Conservation (phyloP, 805 yeast genomes). For the Yarrowia yakushimensis region DNA sequence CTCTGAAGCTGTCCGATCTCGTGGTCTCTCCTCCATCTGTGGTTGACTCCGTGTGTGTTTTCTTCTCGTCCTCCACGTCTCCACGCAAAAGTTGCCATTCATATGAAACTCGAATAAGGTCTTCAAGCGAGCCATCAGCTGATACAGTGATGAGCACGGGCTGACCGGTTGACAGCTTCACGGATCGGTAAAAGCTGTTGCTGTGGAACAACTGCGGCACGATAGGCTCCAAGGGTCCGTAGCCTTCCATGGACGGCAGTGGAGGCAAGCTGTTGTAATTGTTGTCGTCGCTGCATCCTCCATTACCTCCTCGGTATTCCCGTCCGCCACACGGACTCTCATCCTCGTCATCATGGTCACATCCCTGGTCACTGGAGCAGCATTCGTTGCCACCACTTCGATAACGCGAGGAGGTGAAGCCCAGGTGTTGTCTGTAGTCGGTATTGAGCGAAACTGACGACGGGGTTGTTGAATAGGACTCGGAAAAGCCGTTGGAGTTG, state of each 20-base stretch:
- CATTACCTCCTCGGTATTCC: neutral
- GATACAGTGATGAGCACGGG: constrained; percentile 31
- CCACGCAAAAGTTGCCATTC: constrained; percentile 28
- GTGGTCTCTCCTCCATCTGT: constrained; percentile 1
- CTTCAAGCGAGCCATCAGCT: constrained; percentile 30
- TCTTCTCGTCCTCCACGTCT: neutral
- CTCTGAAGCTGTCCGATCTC: constrained; percentile 1
- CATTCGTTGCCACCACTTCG: constrained; percentile 8
- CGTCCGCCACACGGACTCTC: constrained; percentile 14
- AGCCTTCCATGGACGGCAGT: constrained; percentile 29
- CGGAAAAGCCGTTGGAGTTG: constrained; percentile 8
- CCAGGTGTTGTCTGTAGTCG: constrained; percentile 21
- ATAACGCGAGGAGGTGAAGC: constrained; percentile 17
- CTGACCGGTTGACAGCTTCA: constrained; percentile 24
- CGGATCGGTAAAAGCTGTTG: constrained; percentile 31
- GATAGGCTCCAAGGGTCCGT: constrained; percentile 28
- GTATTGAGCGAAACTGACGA: constrained; percentile 12
- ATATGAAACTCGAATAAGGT: constrained; percentile 31
- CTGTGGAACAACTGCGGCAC: constrained; percentile 29
- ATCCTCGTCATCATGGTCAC: neutral
- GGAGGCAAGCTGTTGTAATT: neutral
- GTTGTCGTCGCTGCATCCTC: neutral
- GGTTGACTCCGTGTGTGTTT: neutral
- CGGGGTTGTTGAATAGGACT: constrained; percentile 19
- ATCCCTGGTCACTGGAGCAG: neutral